phyloP scores from a whole-genome alignment of 2,329 filamentous ascomycete species.

The Hypocrella siamensis region DNA sequence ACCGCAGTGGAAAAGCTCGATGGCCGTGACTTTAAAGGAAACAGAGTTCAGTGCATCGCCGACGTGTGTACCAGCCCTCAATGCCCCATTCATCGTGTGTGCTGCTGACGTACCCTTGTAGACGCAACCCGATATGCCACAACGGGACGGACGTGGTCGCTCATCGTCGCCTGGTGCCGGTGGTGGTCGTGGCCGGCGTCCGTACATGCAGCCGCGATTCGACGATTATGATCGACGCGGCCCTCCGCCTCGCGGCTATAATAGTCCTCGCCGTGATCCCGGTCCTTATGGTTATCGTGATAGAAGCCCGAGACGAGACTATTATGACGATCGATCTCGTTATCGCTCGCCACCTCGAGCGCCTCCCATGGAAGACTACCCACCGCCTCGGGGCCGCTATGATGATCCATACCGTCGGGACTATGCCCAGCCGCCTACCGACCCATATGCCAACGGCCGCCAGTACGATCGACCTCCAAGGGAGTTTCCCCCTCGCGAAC shows the following conservation, averaged over 20 bases:
- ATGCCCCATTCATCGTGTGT: background rate
- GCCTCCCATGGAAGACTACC: constrained; percentile 58
- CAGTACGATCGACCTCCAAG: constrained; percentile 39
- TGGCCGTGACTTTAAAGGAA: constrained; percentile 81
- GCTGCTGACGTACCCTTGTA: constrained; percentile 15
- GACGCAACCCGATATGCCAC: constrained; percentile 65
- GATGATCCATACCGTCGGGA: constrained; percentile 65
- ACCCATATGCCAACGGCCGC: constrained; percentile 43
- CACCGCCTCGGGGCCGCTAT: constrained; percentile 50
- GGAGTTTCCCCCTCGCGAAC: constrained; percentile 30
- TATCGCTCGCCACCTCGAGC: constrained; percentile 71
- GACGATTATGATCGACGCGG: constrained; percentile 78
- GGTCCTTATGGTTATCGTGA: constrained; percentile 70
- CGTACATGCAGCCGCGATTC: constrained; percentile 43
- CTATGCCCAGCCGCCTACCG: constrained; percentile 48
- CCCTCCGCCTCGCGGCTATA: constrained; percentile 33
- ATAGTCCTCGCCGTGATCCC: constrained; percentile 59
- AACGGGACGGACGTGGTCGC: constrained; percentile 48
- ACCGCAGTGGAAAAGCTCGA: constrained; percentile 92
- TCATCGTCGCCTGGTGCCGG: constrained; percentile 53
- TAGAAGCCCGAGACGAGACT: constrained; percentile 70
- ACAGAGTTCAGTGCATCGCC: constrained; percentile 67
- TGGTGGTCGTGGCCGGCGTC: constrained; percentile 28
- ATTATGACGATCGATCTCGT: constrained; percentile 71
- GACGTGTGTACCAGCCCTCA: constrained; percentile 53